Conservation (phyloP, 2,329 filamentous ascomycete genomes). For the Epichloe hybrida region DNA sequence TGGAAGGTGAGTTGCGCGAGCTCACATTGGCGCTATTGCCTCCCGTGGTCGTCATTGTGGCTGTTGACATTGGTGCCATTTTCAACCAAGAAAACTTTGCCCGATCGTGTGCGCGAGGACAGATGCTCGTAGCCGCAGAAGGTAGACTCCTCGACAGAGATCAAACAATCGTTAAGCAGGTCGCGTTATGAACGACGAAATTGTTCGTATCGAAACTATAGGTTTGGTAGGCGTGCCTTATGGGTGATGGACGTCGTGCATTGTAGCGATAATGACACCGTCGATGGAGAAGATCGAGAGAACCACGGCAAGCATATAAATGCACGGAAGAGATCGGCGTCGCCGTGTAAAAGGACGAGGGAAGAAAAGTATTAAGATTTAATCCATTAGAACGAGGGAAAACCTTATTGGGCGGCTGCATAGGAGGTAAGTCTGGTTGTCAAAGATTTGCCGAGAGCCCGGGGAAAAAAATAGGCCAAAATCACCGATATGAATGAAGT, state of each 20-base stretch:
- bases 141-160: background rate
- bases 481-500: background rate
- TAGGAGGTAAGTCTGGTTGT: background rate
- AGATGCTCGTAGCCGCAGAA: background rate
- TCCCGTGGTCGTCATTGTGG: constrained; percentile 22
- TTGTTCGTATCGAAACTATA: background rate
- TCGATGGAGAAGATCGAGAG: constrained; percentile 1
- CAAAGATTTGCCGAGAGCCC: background rate
- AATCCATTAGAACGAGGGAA: background rate
- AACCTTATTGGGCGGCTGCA: background rate
- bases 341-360: background rate
- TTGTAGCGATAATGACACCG: constrained; percentile 8
- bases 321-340: background rate
- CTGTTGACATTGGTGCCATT: constrained; percentile 27
- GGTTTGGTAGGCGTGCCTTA: constrained; percentile 5
- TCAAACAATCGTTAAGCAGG: background rate
- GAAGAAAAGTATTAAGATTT: background rate
- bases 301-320: background rate
- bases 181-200: constrained; percentile 2
- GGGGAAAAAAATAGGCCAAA: background rate
- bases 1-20: constrained; percentile 38
- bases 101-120: background rate
- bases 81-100: constrained; percentile 15
- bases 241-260: constrained; percentile 9
- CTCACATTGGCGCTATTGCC: constrained; percentile 33